Conservation (phyloP, 495 filamentous ascomycete species). For the Penicillium longicatenatum region DNA sequence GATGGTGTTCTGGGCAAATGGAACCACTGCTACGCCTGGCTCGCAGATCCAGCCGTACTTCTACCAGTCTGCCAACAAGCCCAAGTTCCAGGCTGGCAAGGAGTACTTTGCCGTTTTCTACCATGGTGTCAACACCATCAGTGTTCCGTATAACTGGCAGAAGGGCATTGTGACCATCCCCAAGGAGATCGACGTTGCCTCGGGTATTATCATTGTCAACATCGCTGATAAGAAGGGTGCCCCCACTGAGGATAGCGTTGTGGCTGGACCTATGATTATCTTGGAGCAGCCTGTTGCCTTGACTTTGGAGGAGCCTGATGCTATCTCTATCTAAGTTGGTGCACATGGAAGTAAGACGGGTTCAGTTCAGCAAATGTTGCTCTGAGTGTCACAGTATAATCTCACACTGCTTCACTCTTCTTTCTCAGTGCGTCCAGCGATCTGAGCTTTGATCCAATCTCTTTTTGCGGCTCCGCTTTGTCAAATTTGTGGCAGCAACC, state of each 20-base stretch:
- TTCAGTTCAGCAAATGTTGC: not conserved
- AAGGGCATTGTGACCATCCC: constrained; percentile 46
- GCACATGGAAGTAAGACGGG: not conserved
- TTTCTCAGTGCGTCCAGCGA: not conserved
- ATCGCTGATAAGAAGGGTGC: constrained; percentile 47
- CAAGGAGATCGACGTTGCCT: constrained; percentile 42
- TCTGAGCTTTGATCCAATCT: no score
- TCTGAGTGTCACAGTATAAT: not conserved
- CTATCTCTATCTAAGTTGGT: not conserved
- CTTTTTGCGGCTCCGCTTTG: not conserved
- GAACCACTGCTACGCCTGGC: constrained; percentile 43
- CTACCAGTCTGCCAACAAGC: constrained; percentile 38
- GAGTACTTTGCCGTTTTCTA: constrained; percentile 56
- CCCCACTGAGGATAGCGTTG: constrained; percentile 46
- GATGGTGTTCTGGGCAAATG: constrained; percentile 37
- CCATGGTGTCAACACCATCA: constrained; percentile 47
- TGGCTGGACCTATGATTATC: constrained; percentile 43
- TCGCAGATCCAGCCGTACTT: constrained; percentile 44
- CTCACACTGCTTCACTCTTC: not conserved
- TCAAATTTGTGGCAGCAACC: not conserved
- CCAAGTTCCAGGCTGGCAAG: constrained; percentile 33
- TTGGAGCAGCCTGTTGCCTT: constrained; percentile 37
- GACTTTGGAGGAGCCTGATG: constrained; percentile 4
- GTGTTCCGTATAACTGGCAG: constrained; percentile 44
- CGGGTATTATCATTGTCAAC: constrained; percentile 48